phyloP scores from a whole-genome alignment of 2,329 filamentous ascomycete genomes.

The Ophioceras dolichostomum region DNA sequence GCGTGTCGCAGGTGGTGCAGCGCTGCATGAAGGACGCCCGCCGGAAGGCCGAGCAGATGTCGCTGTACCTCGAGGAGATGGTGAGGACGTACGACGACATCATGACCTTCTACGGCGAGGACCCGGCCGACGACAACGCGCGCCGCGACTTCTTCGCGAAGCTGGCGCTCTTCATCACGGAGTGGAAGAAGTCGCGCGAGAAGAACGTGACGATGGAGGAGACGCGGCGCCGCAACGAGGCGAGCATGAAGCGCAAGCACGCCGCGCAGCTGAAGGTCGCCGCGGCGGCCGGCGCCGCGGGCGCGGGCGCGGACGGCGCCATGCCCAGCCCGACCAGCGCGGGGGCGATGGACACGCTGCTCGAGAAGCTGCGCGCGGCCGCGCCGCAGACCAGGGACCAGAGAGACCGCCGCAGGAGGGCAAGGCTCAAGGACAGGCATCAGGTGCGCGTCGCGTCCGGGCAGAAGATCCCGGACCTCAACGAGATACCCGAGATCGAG shows the following conservation, averaged over 20 bases:
- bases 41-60: slow-evolving; percentile 91
- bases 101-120: slow-evolving; percentile 93
- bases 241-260: slow-evolving; percentile 83
- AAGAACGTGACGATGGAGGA: slow-evolving; percentile 86
- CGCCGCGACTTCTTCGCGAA: slow-evolving; percentile 92
- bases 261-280: slow-evolving; percentile 52
- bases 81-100: slow-evolving; percentile 84
- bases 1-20: slow-evolving; percentile 83
- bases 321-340: slow-evolving; percentile 60
- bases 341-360: slow-evolving; percentile 88
- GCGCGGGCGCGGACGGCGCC: slow-evolving; percentile 26
- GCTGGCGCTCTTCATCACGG: slow-evolving; percentile 75
- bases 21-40: slow-evolving; percentile 93
- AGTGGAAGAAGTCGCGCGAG: slow-evolving; percentile 93
- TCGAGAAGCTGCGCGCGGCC: slow-evolving; percentile 89
- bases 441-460: slow-evolving; percentile 83
- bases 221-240: slow-evolving; percentile 72
- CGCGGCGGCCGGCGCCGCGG: slow-evolving; percentile 14
- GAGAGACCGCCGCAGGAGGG: slow-evolving; percentile 75
- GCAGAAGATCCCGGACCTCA: slow-evolving; percentile 69
- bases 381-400: slow-evolving; percentile 84
- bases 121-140: slow-evolving; percentile 83
- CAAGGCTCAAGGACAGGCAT: slow-evolving; percentile 79
- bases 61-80: slow-evolving; percentile 90
- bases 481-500: slow-evolving; percentile 48